Percentiles rank a stretch among this genome's conserved stretches.
Conservation (phyloP, 2,329 filamentous ascomycete species). For the Geosmithia putterillii region DNA sequence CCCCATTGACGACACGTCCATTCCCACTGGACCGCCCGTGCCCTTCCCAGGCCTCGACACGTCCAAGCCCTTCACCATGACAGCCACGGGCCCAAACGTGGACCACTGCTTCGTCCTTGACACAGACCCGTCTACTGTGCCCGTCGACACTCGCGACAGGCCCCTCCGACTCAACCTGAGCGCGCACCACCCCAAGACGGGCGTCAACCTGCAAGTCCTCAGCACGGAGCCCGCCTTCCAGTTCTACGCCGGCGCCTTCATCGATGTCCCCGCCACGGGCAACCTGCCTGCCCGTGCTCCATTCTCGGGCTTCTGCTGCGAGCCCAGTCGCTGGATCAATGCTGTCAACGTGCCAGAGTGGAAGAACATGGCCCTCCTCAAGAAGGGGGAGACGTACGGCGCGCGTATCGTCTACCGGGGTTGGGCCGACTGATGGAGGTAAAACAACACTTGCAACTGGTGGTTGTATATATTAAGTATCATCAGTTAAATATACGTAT, state of each 20-base stretch:
- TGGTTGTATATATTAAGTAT: background rate
- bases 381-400: slow-evolving; percentile 76
- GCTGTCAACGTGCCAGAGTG: slow-evolving; percentile 73
- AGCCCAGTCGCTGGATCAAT: slow-evolving; percentile 85
- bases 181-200: slow-evolving; percentile 61
- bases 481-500: background rate
- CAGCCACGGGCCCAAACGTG: slow-evolving; percentile 58
- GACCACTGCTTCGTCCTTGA: slow-evolving; percentile 87
- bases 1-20: slow-evolving; percentile 58
- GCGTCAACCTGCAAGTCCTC: slow-evolving; percentile 72
- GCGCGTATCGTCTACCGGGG: slow-evolving; percentile 71
- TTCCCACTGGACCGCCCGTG: slow-evolving; percentile 58
- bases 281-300: slow-evolving; percentile 49
- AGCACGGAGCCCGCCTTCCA: slow-evolving; percentile 96
- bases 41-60: slow-evolving; percentile 54
- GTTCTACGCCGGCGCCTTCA: slow-evolving; percentile 85
- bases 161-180: slow-evolving; percentile 56
- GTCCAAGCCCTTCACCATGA: slow-evolving; percentile 58
- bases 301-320: slow-evolving; percentile 77
- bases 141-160: slow-evolving; percentile 51
- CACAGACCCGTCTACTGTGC: slow-evolving; percentile 43
- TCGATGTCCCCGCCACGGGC: slow-evolving; percentile 60
- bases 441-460: no score
- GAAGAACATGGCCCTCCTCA: slow-evolving; percentile 66
- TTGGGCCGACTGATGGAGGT: slow-evolving; percentile 51